A percentile compares a stretch with the other conserved stretches of the same genome.
Evolutionary conservation across 352 stramenopile species (phyloP).

Genomic region (Globisporangium mamillatum): DNA sequence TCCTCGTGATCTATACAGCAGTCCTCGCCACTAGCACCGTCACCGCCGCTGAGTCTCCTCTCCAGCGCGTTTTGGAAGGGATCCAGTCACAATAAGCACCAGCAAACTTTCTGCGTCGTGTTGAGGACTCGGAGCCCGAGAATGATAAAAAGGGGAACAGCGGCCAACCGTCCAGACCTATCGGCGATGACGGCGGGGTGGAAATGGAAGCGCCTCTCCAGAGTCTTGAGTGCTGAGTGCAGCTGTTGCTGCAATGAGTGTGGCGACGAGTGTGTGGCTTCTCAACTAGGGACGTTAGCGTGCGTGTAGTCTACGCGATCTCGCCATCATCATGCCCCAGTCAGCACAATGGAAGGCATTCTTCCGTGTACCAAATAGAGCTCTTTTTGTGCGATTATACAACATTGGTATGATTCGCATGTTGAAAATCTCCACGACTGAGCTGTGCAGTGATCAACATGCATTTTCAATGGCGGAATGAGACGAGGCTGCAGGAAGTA

Average conservation of each 20-base stretch:
- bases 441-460: too few relatives aligned
- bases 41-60: not conserved
- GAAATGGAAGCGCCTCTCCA: conserved; percentile 56
- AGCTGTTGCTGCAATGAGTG: conserved; percentile 54
- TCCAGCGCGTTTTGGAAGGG: not conserved
- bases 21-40: not conserved
- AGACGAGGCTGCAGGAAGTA: too few relatives aligned
- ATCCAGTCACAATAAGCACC: not conserved
- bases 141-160: not conserved
- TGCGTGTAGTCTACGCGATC: too few relatives aligned
- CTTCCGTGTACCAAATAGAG: too few relatives aligned
- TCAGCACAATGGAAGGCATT: too few relatives aligned
- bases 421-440: too few relatives aligned
- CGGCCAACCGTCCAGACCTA: not conserved
- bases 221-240: conserved; percentile 51
- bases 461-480: too few relatives aligned
- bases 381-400: too few relatives aligned
- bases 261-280: not conserved
- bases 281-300: too few relatives aligned
- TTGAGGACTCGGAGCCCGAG: not conserved
- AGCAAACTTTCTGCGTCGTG: not conserved
- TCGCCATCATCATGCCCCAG: too few relatives aligned
- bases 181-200: conserved; percentile 38
- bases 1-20: not conserved
- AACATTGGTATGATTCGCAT: too few relatives aligned